phyloP scores from a whole-genome alignment of 2,329 filamentous ascomycete genomes.

The Clonostachys rhizophaga region DNA sequence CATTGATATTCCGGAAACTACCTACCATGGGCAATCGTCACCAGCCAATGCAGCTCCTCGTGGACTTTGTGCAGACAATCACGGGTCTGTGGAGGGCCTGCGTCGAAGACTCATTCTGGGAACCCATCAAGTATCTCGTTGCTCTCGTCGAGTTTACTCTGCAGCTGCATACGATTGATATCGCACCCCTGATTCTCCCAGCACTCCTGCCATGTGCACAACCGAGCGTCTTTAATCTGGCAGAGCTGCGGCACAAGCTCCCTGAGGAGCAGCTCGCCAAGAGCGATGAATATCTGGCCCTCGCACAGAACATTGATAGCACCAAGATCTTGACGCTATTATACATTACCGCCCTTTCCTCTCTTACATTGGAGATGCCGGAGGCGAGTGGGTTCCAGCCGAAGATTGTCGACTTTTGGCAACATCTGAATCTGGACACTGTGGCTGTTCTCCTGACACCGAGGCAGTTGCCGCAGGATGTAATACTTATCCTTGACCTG shows the following conservation, averaged over 20 bases:
- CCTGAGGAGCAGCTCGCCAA: slow-evolving; percentile 41
- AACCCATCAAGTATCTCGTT: slow-evolving; percentile 61
- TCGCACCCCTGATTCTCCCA: slow-evolving; percentile 55
- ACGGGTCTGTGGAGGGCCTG: slow-evolving; percentile 67
- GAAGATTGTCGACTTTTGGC: slow-evolving; percentile 56
- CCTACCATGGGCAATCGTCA: slow-evolving; percentile 46
- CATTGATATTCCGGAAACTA: slow-evolving; percentile 64
- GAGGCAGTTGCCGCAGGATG: slow-evolving; percentile 60
- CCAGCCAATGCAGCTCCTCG: slow-evolving; percentile 49
- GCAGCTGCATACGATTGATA: slow-evolving; percentile 52
- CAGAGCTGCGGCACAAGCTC: slow-evolving; percentile 48
- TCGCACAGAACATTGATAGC: slow-evolving; percentile 55
- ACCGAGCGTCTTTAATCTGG: slow-evolving; percentile 55
- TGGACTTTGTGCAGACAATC: slow-evolving; percentile 60
- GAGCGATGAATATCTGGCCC: slow-evolving; percentile 28
- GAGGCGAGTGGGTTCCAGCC: slow-evolving; percentile 15
- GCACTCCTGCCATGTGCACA: slow-evolving; percentile 51
- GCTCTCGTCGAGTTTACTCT: slow-evolving; percentile 61
- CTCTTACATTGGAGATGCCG: slow-evolving; percentile 32
- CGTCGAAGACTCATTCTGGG: slow-evolving; percentile 56
- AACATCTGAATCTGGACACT: slow-evolving; percentile 59
- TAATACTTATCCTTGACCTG: slow-evolving; percentile 59
- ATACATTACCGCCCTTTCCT: slow-evolving; percentile 58
- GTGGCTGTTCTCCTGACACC: slow-evolving; percentile 63
- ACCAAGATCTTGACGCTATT: slow-evolving; percentile 61